Evolutionary conservation across 148 eudicot genomes (phyloP), one percentile per base, ranked within the genome.

Genomic region (Dysphania ambrosioides): DNA sequence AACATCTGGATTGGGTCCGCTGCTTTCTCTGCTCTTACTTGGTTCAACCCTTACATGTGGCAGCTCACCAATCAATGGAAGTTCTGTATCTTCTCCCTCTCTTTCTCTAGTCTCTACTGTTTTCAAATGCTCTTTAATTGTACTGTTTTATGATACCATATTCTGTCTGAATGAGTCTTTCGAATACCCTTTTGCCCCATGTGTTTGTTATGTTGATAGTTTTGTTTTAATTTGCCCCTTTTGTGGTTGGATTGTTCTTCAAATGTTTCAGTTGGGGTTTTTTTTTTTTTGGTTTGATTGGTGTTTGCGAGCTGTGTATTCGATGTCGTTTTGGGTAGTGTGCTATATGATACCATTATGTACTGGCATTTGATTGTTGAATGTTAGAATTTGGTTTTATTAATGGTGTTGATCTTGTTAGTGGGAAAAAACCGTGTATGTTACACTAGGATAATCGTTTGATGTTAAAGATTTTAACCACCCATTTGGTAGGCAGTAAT

Each of bases 1-100:
- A 89, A 87, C 65, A 89, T 93, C 18, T 91, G 96, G 97, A 83
- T 86, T 21, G 97, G 94, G 8, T 85, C 94, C 0, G 67, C 72
- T 8, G 87, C 85, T 13, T 91, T 91, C 90, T 85, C 91, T 34
- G 88, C 81, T 59, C 68, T 86, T 70, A 79, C 92, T 62, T 88
- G 82, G 77, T 12, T 78, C 79, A 75, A 88, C 79, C 97, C 98
- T 71, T 91, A 88, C 81, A 83, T 88, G 75, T 91, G 97, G 94
- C 84, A 83, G 1, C 90, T 91, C 83, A 74, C 88, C 77, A 90
- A 83, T 80, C 92, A 88, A 71, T 82, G 71, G 77, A 88, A 90
- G 89, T 87, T 62, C 70, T 19, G 38, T 72, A 35, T 49, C 49
- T 42, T 41, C 42, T 44, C 23, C 58, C 23, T 72, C 44, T 61